Conservation (phyloP, 73 alveolate species). For the Symbiodinium natans region DNA sequence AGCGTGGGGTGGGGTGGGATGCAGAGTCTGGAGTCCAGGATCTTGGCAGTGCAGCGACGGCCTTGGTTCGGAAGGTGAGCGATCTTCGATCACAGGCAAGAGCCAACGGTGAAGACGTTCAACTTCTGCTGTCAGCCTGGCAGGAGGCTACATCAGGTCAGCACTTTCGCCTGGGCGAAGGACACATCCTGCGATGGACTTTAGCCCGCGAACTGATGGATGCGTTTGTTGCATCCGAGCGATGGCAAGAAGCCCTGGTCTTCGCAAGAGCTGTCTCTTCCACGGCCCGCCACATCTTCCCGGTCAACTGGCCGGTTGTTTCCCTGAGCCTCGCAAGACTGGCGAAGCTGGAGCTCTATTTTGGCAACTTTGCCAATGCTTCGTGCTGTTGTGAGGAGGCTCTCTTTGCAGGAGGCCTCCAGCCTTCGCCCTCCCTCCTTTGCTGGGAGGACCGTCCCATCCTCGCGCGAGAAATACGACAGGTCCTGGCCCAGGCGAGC, state of each 20-base stretch:
- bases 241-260: background rate
- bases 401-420: background rate
- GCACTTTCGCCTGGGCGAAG: background rate
- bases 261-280: background rate
- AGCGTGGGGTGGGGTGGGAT: background rate
- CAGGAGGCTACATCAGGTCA: background rate
- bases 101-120: background rate
- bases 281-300: background rate
- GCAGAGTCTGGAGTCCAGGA: background rate
- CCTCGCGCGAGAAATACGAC: no score
- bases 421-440: no score
- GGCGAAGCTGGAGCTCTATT: background rate
- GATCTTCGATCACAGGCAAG: background rate
- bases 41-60: background rate
- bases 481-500: no score
- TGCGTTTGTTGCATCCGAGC: background rate
- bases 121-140: background rate
- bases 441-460: no score
- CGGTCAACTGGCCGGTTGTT: background rate
- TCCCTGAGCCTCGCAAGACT: background rate
- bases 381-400: background rate
- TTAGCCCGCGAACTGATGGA: conserved; percentile 1
- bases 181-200: background rate
- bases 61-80: background rate
- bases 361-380: background rate